Percentiles rank a stretch among this genome's conserved stretches.
Evolutionary conservation across 192 early-diverging fungal genomes (phyloP).

Genomic region (Linnemannia schmuckeri): DNA sequence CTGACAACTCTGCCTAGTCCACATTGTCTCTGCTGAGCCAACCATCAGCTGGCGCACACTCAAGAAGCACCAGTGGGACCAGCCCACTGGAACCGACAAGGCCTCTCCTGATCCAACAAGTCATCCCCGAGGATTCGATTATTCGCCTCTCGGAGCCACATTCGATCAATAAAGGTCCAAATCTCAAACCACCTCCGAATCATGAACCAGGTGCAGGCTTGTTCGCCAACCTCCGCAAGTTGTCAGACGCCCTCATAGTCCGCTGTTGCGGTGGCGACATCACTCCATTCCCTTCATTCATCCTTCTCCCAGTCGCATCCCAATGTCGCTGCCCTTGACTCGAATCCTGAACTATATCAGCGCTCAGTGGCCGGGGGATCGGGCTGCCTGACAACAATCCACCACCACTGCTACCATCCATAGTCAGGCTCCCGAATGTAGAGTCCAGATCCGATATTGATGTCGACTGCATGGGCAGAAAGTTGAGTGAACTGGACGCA

Average conservation of each 20-base stretch:
- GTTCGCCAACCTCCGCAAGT: constrained; percentile 32
- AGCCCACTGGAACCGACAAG: no score
- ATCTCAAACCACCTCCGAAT: not conserved
- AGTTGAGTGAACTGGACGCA: constrained; percentile 20
- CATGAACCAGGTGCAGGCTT: constrained; percentile 2
- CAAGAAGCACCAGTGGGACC: no score
- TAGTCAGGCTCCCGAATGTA: not conserved
- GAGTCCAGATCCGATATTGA: not conserved
- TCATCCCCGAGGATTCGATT: no score
- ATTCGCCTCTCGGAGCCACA: no score
- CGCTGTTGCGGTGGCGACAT: not conserved
- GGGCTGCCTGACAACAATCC: not conserved
- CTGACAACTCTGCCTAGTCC: no score
- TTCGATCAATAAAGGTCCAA: no score
- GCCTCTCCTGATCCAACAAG: no score
- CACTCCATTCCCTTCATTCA: not conserved
- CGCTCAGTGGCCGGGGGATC: not conserved
- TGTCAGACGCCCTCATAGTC: constrained; percentile 30
- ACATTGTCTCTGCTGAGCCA: no score
- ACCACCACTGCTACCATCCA: not conserved
- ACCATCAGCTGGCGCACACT: no score
- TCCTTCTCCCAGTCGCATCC: not conserved
- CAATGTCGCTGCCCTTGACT: not conserved
- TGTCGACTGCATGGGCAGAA: constrained; percentile 4
- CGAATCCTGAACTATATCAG: not conserved